phyloP scores from a whole-genome alignment of 139 green algal species.

The Trebouxia sp. region DNA sequence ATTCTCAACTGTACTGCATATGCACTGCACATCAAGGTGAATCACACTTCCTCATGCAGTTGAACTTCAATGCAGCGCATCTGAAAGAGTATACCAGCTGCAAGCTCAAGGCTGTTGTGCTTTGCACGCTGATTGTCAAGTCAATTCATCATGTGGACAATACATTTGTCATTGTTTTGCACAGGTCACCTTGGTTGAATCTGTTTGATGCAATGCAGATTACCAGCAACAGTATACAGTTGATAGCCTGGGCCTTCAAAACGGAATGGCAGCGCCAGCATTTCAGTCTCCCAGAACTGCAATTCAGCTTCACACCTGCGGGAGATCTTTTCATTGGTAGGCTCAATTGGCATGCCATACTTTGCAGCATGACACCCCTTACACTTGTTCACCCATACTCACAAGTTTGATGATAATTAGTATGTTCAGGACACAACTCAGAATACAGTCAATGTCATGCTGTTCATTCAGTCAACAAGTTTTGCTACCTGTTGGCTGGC shows the following conservation, averaged over 20 bases:
- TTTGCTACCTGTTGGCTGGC: too few relatives aligned
- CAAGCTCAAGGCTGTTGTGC: too few relatives aligned
- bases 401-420: not conserved
- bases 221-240: slow-evolving; percentile 5
- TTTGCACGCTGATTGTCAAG: too few relatives aligned
- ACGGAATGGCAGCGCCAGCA: not conserved
- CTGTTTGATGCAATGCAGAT: not conserved
- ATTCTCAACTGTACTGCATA: not conserved
- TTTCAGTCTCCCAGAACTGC: slow-evolving; percentile 2
- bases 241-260: slow-evolving; percentile 6
- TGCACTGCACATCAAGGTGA: not conserved
- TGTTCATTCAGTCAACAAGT: too few relatives aligned
- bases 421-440: not conserved
- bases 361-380: not conserved
- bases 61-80: not conserved
- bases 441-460: too few relatives aligned
- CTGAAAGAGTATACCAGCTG: not conserved
- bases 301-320: slow-evolving; percentile 1
- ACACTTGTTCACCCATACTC: too few relatives aligned
- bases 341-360: not conserved
- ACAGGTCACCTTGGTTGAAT: too few relatives aligned
- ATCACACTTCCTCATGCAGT: not conserved
- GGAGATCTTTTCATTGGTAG: not conserved
- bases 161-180: too few relatives aligned
- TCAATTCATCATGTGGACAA: too few relatives aligned